Evolutionary conservation across 495 filamentous ascomycete species (phyloP).

Genomic region (Mytilinidion resinicola): DNA sequence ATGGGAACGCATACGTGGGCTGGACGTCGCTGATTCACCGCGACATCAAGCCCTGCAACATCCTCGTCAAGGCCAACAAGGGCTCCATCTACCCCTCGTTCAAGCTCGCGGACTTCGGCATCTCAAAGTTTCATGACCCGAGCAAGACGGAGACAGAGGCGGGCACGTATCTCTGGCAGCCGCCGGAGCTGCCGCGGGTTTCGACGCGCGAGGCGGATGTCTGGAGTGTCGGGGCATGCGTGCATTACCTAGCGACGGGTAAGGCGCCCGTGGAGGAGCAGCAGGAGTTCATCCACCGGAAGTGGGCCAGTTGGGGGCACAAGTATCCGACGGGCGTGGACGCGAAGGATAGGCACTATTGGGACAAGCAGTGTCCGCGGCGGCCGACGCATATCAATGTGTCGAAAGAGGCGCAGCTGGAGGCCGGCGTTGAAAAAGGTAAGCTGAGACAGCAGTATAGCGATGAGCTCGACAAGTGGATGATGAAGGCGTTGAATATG

Average conservation of each 20-base stretch:
- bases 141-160: background rate
- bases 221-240: slow-evolving; percentile 16
- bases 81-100: slow-evolving; percentile 21
- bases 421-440: background rate
- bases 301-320: too few relatives aligned
- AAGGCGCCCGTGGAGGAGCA: slow-evolving; percentile 6
- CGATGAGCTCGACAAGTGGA: slow-evolving; percentile 16
- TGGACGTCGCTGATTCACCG: slow-evolving; percentile 13
- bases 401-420: slow-evolving; percentile 5
- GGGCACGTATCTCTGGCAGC: slow-evolving; percentile 17
- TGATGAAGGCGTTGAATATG: background rate
- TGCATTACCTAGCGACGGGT: slow-evolving; percentile 15
- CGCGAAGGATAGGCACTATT: slow-evolving; percentile 3
- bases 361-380: slow-evolving; percentile 4
- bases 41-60: slow-evolving; percentile 26
- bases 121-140: background rate
- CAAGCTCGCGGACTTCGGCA: slow-evolving; percentile 23
- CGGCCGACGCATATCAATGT: slow-evolving; percentile 12
- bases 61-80: slow-evolving; percentile 11
- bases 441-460: slow-evolving; percentile 9
- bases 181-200: slow-evolving; percentile 14
- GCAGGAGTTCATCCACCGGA: background rate
- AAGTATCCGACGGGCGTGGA: background rate
- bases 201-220: slow-evolving; percentile 19
- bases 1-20: background rate